A percentile compares a stretch with the other conserved stretches of the same genome.
Conservation (phyloP, 106 monocot species). For the Dactylorhiza incarnata region DNA sequence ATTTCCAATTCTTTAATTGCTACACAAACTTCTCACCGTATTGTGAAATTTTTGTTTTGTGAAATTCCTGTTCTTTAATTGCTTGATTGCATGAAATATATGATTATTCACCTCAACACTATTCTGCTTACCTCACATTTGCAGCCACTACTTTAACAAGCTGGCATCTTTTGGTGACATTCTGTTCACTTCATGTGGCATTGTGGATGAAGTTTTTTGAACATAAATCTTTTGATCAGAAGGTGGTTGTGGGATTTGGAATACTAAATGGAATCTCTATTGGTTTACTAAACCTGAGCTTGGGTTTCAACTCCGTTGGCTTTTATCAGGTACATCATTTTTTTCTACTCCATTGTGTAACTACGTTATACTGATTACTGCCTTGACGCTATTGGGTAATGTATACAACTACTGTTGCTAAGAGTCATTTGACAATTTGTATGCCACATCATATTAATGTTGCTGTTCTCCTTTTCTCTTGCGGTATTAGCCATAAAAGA, state of each 20-base stretch:
- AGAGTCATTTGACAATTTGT: too few species aligned
- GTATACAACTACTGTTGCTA: too few species aligned
- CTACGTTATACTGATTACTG: background rate
- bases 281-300: slow-evolving; percentile 80
- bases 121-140: background rate
- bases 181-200: slow-evolving; percentile 87
- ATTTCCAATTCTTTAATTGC: background rate
- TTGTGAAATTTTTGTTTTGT: background rate
- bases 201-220: slow-evolving; percentile 83
- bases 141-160: slow-evolving; percentile 95
- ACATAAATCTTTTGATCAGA: slow-evolving; percentile 79
- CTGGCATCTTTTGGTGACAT: slow-evolving; percentile 97
- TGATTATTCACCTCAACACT: background rate
- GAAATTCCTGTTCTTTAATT: background rate
- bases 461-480: too few species aligned
- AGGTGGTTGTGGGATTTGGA: slow-evolving; percentile 87
- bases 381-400: background rate
- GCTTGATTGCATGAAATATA: background rate
- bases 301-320: slow-evolving; percentile 95
- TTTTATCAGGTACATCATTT: slow-evolving; percentile 74
- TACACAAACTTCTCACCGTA: background rate
- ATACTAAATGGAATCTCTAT: slow-evolving; percentile 92
- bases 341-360: background rate
- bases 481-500: too few species aligned
- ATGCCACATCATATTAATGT: too few species aligned